These are phyloP conservation scores for Xylaria bambusicola DNA, from an alignment of 495 filamentous ascomycete genomes.

Conservation along the genomic window DNA sequence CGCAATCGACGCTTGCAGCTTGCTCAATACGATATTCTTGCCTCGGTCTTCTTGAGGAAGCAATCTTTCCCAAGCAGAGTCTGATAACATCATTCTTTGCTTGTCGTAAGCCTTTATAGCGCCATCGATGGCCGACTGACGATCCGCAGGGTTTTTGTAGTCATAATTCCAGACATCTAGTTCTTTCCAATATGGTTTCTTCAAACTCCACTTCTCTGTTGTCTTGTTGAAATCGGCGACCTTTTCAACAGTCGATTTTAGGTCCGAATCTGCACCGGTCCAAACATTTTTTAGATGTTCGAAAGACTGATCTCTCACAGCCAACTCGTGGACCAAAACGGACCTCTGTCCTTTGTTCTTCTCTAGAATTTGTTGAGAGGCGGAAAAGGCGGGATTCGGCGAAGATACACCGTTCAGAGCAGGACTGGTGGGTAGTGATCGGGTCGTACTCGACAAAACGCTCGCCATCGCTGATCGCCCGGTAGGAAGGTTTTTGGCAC, in stretches of 20 bases:
- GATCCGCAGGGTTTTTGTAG: conserved; percentile 66
- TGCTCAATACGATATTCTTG: conserved; percentile 78
- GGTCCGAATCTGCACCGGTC: conserved; percentile 60
- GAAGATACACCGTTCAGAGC: conserved; percentile 54
- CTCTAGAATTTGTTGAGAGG: conserved; percentile 54
- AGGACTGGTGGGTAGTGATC: conserved; percentile 67
- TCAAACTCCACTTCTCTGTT: conserved; percentile 65
- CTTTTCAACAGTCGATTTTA: conserved; percentile 56
- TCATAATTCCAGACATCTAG: conserved; percentile 79
- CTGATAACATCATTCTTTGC: conserved; percentile 67
- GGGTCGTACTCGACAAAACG: conserved; percentile 34
- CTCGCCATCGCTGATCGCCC: conserved; percentile 44
- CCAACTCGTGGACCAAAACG: conserved; percentile 75
- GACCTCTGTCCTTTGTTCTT: conserved; percentile 55
- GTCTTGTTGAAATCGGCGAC: conserved; percentile 58
- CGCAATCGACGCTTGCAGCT: conserved; percentile 63
- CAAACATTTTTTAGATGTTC: conserved; percentile 58
- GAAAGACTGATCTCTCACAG: conserved; percentile 59
- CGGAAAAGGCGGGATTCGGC: conserved; percentile 52
- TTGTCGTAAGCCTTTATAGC: conserved; percentile 82
- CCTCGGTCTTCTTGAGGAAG: conserved; percentile 73
- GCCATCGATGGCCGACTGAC: conserved; percentile 78
- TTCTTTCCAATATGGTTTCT: conserved; percentile 75
- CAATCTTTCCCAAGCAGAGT: conserved; percentile 79
- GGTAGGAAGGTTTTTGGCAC: conserved; percentile 37